phyloP scores from a whole-genome alignment of 2,329 filamentous ascomycete species.

The Colletotrichum magnum region DNA sequence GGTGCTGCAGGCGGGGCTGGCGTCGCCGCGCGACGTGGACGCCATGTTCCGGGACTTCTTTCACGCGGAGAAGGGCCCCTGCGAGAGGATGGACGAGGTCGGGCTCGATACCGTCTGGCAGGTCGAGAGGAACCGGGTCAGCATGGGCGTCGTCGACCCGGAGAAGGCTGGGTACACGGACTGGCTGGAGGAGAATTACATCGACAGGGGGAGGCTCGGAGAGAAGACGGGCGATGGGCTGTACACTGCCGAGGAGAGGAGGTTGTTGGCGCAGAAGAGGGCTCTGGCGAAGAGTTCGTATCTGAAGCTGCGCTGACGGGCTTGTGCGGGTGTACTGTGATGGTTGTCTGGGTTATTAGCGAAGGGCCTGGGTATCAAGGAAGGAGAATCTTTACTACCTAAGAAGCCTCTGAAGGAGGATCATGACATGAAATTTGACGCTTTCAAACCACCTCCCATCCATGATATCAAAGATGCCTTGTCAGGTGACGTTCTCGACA shows the following conservation, averaged over 20 bases:
- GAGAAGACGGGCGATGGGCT: conserved; percentile 49
- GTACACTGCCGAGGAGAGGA: conserved; percentile 45
- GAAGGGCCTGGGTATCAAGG: not conserved
- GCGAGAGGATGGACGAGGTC: conserved; percentile 51
- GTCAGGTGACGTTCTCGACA: too few relatives aligned
- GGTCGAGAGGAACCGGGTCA: conserved; percentile 45
- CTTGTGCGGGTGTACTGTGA: not conserved
- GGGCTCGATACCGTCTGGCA: conserved; percentile 50
- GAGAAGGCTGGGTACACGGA: conserved; percentile 31
- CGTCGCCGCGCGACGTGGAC: conserved; percentile 50
- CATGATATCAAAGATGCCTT: too few relatives aligned
- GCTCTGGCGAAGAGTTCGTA: conserved; percentile 11
- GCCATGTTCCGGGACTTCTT: conserved; percentile 49
- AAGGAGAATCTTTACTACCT: not conserved
- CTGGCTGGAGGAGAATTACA: conserved; percentile 47
- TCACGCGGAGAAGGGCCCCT: conserved; percentile 48
- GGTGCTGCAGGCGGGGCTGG: conserved; percentile 49
- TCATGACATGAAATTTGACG: too few relatives aligned
- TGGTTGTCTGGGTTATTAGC: not conserved
- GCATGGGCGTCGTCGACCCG: conserved; percentile 36
- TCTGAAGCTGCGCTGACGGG: conserved; percentile 8
- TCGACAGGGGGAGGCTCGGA: conserved; percentile 46
- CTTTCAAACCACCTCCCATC: too few relatives aligned
- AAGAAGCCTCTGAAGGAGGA: too few relatives aligned
- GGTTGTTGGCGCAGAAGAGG: conserved; percentile 43